Percentiles rank a stretch among this genome's conserved stretches.
Conservation (phyloP, 2,329 filamentous ascomycete species). For the Alternaria solani region DNA sequence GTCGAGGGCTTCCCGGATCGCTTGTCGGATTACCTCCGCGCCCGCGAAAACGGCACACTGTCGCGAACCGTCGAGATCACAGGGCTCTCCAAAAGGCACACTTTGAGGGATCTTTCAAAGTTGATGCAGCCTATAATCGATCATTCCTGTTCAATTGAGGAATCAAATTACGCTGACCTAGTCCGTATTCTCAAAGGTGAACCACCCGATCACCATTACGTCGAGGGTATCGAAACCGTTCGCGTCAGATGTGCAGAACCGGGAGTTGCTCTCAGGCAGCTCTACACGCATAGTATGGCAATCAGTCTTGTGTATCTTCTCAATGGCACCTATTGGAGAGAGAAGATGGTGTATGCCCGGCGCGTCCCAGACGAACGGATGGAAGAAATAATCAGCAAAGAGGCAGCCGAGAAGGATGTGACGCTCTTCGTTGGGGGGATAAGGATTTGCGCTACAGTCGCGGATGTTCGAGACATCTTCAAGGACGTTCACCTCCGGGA, state of each 20-base stretch:
- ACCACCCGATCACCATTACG: too few relatives aligned
- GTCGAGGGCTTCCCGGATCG: not conserved
- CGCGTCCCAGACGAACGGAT: not conserved
- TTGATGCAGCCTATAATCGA: not conserved
- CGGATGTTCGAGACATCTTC: not conserved
- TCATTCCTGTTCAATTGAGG: not conserved
- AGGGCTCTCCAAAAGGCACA: not conserved
- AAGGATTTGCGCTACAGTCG: not conserved
- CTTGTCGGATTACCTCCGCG: not conserved
- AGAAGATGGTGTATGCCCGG: not conserved
- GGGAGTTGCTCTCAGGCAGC: not conserved
- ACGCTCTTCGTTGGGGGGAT: not conserved
- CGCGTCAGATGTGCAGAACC: not conserved
- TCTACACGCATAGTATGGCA: not conserved
- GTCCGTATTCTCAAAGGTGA: not conserved
- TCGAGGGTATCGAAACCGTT: not conserved
- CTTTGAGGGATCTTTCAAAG: not conserved
- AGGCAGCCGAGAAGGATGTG: not conserved
- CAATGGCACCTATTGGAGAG: not conserved
- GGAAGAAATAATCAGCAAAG: not conserved
- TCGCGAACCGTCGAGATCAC: not conserved
- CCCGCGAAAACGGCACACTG: not conserved
- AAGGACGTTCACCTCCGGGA: not conserved
- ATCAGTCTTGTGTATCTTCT: not conserved
- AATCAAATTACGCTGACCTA: too few relatives aligned